phyloP scores from a whole-genome alignment of 2,329 filamentous ascomycete species.

The Aspergillus nomiae region DNA sequence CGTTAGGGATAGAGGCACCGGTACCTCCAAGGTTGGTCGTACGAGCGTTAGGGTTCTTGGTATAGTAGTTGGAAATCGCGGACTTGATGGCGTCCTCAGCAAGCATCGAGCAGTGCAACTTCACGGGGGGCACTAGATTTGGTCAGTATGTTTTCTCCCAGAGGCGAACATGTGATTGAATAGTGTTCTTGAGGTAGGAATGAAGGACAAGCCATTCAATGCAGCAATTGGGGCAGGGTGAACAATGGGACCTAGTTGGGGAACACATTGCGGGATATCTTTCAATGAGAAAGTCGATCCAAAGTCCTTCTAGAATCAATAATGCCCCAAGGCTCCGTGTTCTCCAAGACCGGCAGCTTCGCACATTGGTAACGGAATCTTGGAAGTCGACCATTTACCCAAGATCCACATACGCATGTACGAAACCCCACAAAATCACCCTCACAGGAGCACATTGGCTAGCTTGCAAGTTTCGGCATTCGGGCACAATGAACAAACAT shows the following conservation, averaged over 20 bases:
- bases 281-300: not conserved
- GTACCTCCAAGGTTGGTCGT: constrained; percentile 77
- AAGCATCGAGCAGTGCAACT: constrained; percentile 89
- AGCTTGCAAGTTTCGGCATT: not conserved
- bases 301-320: not conserved
- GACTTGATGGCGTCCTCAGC: constrained; percentile 92
- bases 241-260: not conserved
- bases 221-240: not conserved
- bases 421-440: not conserved
- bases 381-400: not conserved
- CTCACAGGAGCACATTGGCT: not conserved
- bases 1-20: constrained; percentile 64
- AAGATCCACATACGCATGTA: not conserved
- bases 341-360: not conserved
- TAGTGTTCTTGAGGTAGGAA: not conserved
- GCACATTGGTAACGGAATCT: not conserved
- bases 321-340: not conserved
- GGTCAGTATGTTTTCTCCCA: not conserved
- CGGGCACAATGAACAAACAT: not conserved
- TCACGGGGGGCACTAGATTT: constrained; percentile 68
- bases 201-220: not conserved
- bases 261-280: not conserved
- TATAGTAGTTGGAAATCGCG: constrained; percentile 87
- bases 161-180: not conserved
- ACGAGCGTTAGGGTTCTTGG: constrained; percentile 78